Base-by-base conservation (phyloP, 768 basidiomycete species). In the Stropharia rugosoannulata region DNA sequence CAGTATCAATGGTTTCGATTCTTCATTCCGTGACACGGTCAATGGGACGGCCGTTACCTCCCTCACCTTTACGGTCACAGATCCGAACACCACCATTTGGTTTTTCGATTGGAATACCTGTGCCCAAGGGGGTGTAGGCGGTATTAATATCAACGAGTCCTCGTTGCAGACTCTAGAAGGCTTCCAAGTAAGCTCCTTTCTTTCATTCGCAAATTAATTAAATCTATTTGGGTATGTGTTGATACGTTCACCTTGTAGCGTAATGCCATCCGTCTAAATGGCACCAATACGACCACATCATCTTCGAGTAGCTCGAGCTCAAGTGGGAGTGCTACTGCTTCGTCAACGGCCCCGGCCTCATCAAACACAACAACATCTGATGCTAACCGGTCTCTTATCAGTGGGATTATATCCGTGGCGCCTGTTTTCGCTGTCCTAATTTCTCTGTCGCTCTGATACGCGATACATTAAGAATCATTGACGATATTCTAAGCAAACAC, bases 21-120 rank as follows among this genome's bases (percentile, higher is more conserved):
- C 82, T 9, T 71, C 70, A 56, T 75, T 80, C 66, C 79, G 82
- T 50, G 59, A 76, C 60, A 75, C 80, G 4, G 73, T 67, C 40
- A 81, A 84, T 61, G 77, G 73, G 46, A 74, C 76, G 8, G 70
- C 75, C 16, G 63, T 76, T 51, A 81, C 82, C 25, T 73, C 72
- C 47, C 73, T 82, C 38, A 35, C 65, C 22, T 72, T 84, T 39
- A 70, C 77, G 16, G 75, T 87, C 42, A 54, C 64, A 9, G 68
- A 79, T 51, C 71, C 78, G 55, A 74, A 73, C 54, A 61, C 57
- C 10, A 80, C 84, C 16, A 72, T 84, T 46, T 87, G 84, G 84
- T 86, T 83, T 66, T 87, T 70, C 66, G 85, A 87, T 70, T 64
- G 60, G 56, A 77, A 75, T 58, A 78, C 78, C 6, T 87, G 85